Percentiles rank a stretch among this genome's conserved stretches.
These are phyloP conservation scores for Fusarium palustre DNA, from an alignment of 2,329 filamentous ascomycete genomes.

Conservation along the genomic window DNA sequence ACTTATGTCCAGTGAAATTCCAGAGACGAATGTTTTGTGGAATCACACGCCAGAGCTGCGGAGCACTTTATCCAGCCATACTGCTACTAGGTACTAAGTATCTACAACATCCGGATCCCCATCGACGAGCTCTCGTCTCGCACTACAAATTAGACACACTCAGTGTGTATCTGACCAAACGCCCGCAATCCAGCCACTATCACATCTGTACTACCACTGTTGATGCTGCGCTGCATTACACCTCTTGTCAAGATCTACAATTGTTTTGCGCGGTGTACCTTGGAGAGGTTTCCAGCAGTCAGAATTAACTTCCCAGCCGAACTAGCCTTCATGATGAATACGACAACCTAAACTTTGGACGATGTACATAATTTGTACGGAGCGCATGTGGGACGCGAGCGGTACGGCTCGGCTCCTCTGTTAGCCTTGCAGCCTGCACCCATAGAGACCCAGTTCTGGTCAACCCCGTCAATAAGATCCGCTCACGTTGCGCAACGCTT, in stretches of 20 bases:
- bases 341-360: slow-evolving; percentile 30
- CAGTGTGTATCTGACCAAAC: not conserved
- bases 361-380: not conserved
- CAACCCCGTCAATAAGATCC: slow-evolving; percentile 29
- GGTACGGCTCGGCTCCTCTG: slow-evolving; percentile 44
- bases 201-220: not conserved
- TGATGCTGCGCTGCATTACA: not conserved
- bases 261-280: not conserved
- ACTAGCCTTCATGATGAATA: slow-evolving; percentile 17
- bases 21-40: slow-evolving; percentile 17
- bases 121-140: not conserved
- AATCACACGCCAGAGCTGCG: slow-evolving; percentile 32
- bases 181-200: slow-evolving; percentile 24
- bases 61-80: slow-evolving; percentile 18
- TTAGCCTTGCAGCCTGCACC: slow-evolving; percentile 39
- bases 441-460: slow-evolving; percentile 5
- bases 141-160: not conserved
- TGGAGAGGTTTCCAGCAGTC: slow-evolving; percentile 2
- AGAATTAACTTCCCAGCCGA: slow-evolving; percentile 33
- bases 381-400: slow-evolving; percentile 34
- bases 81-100: not conserved
- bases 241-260: not conserved
- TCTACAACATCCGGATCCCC: not conserved
- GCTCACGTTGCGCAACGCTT: slow-evolving; percentile 23
- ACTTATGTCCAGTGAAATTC: slow-evolving; percentile 11